Base-by-base conservation (phyloP, 345 rosid species). In the Salix koriyanagi region DNA sequence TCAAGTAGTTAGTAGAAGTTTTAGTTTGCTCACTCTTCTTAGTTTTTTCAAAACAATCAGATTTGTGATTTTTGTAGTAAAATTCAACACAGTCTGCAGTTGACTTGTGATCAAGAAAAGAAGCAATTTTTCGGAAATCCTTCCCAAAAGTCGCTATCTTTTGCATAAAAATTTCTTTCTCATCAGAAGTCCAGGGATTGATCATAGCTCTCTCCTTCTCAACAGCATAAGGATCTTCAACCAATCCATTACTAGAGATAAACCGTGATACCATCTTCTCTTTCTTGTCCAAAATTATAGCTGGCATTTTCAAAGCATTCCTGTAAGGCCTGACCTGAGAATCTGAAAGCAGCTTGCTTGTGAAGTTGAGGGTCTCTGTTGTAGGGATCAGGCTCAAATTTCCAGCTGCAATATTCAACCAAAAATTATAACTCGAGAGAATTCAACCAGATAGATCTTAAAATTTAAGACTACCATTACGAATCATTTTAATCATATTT, bases 1-100 rank as follows among this genome's bases (percentile, higher is more conserved):
- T 78, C 87, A 90, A 77, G 76, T 89, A 90, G 65, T 84, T 91
- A 52, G 85, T 79, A 62, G 90, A 82, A 25, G 92, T 70, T 85
- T 90, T 93, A 74, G 79, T 84, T 72, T 81, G 87, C 87, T 91
- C 88, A 67, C 86, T 88, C 89, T 89, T 95, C 91, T 90, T 93
- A 50, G 89, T 88, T 81, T 86, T 92, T 89, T 88, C 88, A 85
- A 96, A 94, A 83, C 85, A 80, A 83, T 91, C 99, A 76, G 98
- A 91, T 78, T 96, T 96, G 87, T 92, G 99, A 79, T 96, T 96
- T 80, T 94, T 96, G 88, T 94, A 96, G 84, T 96, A 96, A 83
- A 94, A 96, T 79, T 94, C 92, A 46, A 96, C 90, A 80, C 99
- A 96, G 81, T 92, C 98, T 25, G 99, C 98, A 81, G 94, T 93